Percentiles rank a stretch among this genome's conserved stretches.
phyloP scores from a whole-genome alignment of 441 rosid genomes.

The Euphorbia celastroides region DNA sequence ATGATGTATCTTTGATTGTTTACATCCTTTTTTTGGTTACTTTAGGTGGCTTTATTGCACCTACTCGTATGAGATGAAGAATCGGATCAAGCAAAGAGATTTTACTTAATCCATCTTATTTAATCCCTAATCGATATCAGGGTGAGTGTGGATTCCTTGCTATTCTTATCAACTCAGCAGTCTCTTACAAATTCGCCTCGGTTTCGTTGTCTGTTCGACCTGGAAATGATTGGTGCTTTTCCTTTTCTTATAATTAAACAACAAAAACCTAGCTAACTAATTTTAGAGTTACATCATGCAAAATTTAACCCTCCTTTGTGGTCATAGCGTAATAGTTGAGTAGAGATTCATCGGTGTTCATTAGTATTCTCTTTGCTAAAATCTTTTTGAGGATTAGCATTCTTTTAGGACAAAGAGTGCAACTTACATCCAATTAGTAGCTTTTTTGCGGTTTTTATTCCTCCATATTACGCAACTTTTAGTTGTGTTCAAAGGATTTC shows the following conservation, averaged over 20 bases:
- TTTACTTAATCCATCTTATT: not conserved
- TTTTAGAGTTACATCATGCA: not conserved
- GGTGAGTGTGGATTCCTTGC: slow-evolving; percentile 6
- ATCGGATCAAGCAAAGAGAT: not conserved
- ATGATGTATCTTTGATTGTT: not conserved
- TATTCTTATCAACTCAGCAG: slow-evolving; percentile 1
- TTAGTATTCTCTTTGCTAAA: not conserved
- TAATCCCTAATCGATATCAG: not conserved
- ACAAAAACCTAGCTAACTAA: not conserved
- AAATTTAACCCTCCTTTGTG: not conserved
- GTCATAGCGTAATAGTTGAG: not conserved
- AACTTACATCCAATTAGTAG: not conserved
- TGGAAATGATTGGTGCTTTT: not conserved
- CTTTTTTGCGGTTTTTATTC: not conserved
- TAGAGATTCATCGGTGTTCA: not conserved
- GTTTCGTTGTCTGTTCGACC: slow-evolving; percentile 5
- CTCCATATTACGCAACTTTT: not conserved
- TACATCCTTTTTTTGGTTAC: not conserved
- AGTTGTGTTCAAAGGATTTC: not conserved
- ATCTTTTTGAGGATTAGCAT: not conserved
- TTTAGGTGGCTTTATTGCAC: not conserved
- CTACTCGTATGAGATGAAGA: not conserved
- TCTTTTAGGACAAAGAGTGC: not conserved
- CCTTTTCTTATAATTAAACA: not conserved
- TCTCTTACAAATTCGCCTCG: not conserved